Evolutionary conservation across 371 early-diverging fungal species (phyloP).

Genomic region (Lichtheimia ornata): DNA sequence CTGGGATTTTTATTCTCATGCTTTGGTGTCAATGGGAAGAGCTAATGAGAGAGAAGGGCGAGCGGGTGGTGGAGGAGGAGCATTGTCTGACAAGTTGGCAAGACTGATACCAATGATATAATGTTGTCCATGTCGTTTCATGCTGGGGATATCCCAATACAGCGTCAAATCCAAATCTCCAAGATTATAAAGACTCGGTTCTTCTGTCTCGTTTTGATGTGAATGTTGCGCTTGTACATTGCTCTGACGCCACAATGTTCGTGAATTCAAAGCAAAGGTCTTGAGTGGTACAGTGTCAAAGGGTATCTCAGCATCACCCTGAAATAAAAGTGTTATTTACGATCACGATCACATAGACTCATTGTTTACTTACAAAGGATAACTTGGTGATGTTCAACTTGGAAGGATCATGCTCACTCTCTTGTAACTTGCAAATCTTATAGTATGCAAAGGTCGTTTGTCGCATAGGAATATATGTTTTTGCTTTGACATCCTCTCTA

Average conservation of each 20-base stretch:
- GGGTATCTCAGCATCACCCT: conserved; percentile 47
- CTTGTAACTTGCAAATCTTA: conserved; percentile 40
- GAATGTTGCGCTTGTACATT: conserved; percentile 66
- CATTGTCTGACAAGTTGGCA: conserved; percentile 14
- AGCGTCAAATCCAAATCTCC: conserved; percentile 86
- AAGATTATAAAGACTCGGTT: conserved; percentile 79
- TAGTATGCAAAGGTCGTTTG: conserved; percentile 70
- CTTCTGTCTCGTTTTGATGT: conserved; percentile 38
- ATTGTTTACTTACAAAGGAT: conserved; percentile 45
- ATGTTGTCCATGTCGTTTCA: conserved; percentile 75
- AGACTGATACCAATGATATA: conserved; percentile 89
- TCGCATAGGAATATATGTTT: conserved; percentile 53
- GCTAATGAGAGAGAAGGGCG: neutral
- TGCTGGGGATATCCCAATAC: conserved; percentile 77
- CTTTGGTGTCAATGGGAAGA: conserved; percentile 2
- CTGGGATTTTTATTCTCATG: conserved; percentile 8
- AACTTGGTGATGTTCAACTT: conserved; percentile 40
- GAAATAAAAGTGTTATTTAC: neutral
- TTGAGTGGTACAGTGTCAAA: conserved; percentile 57
- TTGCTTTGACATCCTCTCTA: conserved; percentile 37
- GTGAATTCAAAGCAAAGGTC: conserved; percentile 67
- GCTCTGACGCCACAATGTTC: conserved; percentile 72
- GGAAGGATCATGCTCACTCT: conserved; percentile 32
- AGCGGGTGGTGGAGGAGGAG: neutral
- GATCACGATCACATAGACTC: too few species aligned